phyloP scores from a whole-genome alignment of 2,329 filamentous ascomycete genomes.

The Colletotrichum godetiae region DNA sequence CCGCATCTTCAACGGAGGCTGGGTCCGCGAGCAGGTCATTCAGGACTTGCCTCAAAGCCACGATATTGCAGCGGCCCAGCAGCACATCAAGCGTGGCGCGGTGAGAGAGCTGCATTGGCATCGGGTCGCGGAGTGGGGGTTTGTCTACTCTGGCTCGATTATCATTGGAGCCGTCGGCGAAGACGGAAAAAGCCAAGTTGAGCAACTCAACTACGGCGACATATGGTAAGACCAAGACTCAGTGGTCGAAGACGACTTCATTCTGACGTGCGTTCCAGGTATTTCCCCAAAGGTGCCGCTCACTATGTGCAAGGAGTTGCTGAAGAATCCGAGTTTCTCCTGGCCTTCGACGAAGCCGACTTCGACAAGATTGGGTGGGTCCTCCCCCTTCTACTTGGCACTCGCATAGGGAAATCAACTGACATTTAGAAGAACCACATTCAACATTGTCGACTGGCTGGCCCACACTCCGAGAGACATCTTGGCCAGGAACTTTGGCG shows the following conservation, averaged over 20 bases:
- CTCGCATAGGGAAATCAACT: background rate
- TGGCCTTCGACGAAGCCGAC: conserved; percentile 74
- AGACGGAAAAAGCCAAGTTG: conserved; percentile 65
- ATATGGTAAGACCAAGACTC: conserved; percentile 58
- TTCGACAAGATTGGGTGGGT: conserved; percentile 71
- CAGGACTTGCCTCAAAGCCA: conserved; percentile 74
- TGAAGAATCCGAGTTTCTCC: conserved; percentile 75
- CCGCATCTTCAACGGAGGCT: conserved; percentile 70
- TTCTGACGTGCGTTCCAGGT: conserved; percentile 41
- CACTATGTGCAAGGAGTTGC: conserved; percentile 74
- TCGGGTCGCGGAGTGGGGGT: conserved; percentile 75
- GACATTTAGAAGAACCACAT: conserved; percentile 67
- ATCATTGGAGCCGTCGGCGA: conserved; percentile 72
- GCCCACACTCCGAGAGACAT: conserved; percentile 71
- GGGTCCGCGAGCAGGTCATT: conserved; percentile 74
- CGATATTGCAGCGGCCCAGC: conserved; percentile 75
- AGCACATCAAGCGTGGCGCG: conserved; percentile 74
- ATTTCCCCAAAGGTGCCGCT: conserved; percentile 73
- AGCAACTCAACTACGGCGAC: conserved; percentile 69
- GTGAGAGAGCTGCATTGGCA: conserved; percentile 77
- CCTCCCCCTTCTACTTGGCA: no score
- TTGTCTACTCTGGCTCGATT: conserved; percentile 68
- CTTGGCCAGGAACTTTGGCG: conserved; percentile 76
- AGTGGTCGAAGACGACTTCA: background rate
- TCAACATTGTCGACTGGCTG: conserved; percentile 79